Base-by-base conservation (phyloP, 1,284 basidiomycete species). In the Sporisorium graminicola region DNA sequence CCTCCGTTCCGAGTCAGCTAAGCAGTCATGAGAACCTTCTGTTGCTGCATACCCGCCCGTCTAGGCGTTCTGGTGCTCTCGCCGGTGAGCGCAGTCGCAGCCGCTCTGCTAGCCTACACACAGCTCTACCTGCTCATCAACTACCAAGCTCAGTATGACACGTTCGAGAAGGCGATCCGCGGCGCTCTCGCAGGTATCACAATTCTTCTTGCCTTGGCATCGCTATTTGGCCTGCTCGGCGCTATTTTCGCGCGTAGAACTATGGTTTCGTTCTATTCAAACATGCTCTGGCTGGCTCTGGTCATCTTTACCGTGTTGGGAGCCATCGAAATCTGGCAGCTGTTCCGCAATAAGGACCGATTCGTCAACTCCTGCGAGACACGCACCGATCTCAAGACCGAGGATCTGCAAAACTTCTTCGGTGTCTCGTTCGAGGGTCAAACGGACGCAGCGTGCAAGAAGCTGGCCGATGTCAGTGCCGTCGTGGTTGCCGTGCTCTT, bases 1-100 rank as follows among this genome's bases (percentile, higher is more conserved):
- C 37, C 16, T 42, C n/a, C n/a, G n/a, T n/a, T 3, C 24, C 18
- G 18, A 4, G 14, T 13, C 31, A 33, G 18, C 26, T 16, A 5
- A 31, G 2, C 29, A 20, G 58, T 16, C 5, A 71, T 71, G 68
- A 47, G 51, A 6, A 71, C 68, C 2, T 71, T 71, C 50, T 71
- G 68, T 54, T 71, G 68, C 33, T 71, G 68, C 33, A 65, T 71
- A n/a, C 68, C 68, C 1, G 62, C 60, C 0, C 57, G 68, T 12
- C 62, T 71, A 2, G 68, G 68, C 18, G 68, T 71, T 13, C 35
- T 65, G 31, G 33, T 71, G n/a, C 62, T 71, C 5, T 46, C 62
- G 0, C 62, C 68, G 1, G 29, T 65, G 7, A 65, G 58, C 13
- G 54, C 62, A 18, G 31, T 53, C 4, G 44, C 24, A n/a, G 52